These are phyloP conservation scores for Aurinia saxatilis DNA, from an alignment of 345 rosid genomes.

Conservation along the genomic window DNA sequence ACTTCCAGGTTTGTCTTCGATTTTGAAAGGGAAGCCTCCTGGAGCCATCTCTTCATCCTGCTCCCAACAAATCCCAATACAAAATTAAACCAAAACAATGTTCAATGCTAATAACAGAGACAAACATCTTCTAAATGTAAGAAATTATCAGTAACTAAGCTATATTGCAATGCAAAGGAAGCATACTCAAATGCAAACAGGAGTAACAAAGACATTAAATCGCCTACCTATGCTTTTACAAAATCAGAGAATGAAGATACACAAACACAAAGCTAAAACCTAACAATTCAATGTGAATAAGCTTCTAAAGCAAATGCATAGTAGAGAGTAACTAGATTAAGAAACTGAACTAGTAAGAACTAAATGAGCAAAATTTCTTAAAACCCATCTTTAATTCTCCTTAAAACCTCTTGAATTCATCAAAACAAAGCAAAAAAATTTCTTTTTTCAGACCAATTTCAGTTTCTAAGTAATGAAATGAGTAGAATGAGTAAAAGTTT, in stretches of 20 bases:
- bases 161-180: too few relatives aligned
- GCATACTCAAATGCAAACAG: neutral
- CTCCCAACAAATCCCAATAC: neutral
- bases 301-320: neutral
- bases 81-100: neutral
- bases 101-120: too few relatives aligned
- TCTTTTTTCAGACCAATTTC: neutral
- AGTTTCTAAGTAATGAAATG: neutral
- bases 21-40: constrained; percentile 57
- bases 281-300: too few relatives aligned
- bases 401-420: neutral
- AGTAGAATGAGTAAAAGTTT: neutral
- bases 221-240: neutral
- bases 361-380: neutral
- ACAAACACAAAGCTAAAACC: neutral
- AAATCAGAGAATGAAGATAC: neutral
- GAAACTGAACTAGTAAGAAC: neutral
- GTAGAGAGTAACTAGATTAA: neutral
- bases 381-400: neutral
- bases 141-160: too few relatives aligned
- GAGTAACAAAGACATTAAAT: neutral
- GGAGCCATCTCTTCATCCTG: constrained; percentile 55
- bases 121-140: too few relatives aligned
- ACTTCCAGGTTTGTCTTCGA: constrained; percentile 63
- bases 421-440: neutral